phyloP scores from a whole-genome alignment of 129 eudicot genomes.

The Lonicera japonica region DNA sequence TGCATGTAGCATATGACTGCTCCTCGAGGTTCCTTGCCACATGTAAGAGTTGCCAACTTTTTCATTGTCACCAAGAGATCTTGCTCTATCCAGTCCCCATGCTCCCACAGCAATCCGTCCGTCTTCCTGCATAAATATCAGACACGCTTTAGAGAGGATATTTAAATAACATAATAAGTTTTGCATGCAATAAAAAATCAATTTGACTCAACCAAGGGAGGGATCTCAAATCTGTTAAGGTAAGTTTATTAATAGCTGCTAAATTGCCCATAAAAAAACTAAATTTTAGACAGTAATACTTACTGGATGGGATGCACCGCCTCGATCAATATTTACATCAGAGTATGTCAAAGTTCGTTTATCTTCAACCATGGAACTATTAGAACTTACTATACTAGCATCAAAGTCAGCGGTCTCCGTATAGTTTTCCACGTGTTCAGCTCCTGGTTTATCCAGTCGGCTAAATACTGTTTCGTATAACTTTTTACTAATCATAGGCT shows the following conservation, averaged over 20 bases:
- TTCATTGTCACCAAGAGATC: conserved; percentile 22
- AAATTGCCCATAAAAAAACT: neutral
- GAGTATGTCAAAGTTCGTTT: conserved; percentile 33
- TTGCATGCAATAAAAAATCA: conserved; percentile 1
- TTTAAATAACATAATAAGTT: neutral
- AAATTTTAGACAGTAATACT: conserved; percentile 11
- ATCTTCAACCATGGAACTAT: conserved; percentile 46
- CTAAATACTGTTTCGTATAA: conserved; percentile 52
- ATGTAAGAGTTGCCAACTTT: conserved; percentile 7
- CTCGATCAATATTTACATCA: conserved; percentile 17
- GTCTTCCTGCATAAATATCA: conserved; percentile 22
- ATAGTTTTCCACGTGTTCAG: conserved; percentile 29
- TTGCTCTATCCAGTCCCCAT: conserved; percentile 8
- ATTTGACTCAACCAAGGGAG: neutral
- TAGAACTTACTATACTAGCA: conserved; percentile 27
- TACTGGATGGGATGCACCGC: conserved; percentile 15
- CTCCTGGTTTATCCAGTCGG: conserved; percentile 26
- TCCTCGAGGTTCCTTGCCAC: conserved; percentile 19
- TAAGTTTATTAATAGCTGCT: neutral
- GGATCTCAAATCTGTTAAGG: neutral
- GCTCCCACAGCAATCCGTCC: conserved; percentile 18
- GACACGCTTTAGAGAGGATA: conserved; percentile 4
- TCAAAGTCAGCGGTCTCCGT: conserved; percentile 27
- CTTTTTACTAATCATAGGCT: conserved; percentile 54
- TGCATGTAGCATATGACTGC: conserved; percentile 14